Percentiles rank a stretch among this genome's conserved stretches.
Conservation (phyloP, 495 filamentous ascomycete genomes). For the Bacidia rubella region DNA sequence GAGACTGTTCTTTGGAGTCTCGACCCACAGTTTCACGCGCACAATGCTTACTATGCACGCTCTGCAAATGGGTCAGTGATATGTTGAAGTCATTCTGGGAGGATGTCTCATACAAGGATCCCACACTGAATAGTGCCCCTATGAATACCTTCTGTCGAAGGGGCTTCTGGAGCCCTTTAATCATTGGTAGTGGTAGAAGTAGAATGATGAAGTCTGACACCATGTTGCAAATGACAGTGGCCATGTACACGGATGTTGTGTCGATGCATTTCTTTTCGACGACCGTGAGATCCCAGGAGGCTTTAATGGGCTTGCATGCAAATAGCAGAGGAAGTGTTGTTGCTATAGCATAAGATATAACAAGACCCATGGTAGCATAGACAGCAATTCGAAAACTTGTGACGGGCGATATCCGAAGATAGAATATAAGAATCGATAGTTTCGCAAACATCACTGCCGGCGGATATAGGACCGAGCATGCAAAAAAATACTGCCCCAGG, state of each 20-base stretch:
- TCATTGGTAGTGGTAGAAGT: slow-evolving; percentile 2
- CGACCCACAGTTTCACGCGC: background rate
- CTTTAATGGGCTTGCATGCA: background rate
- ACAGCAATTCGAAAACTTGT: background rate
- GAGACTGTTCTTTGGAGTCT: background rate
- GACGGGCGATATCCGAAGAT: background rate
- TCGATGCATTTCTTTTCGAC: slow-evolving; percentile 3
- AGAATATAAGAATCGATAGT: background rate
- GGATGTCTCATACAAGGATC: slow-evolving; percentile 1
- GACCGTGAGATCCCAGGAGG: background rate
- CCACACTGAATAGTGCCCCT: background rate
- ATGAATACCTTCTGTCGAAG: slow-evolving; percentile 1
- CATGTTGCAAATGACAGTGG: background rate
- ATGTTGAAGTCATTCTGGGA: background rate
- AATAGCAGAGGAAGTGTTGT: background rate
- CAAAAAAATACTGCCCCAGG: background rate
- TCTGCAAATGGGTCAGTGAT: background rate
- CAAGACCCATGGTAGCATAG: background rate
- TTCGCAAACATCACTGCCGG: background rate
- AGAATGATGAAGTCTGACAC: slow-evolving; percentile 11
- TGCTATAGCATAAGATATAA: background rate
- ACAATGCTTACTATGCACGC: background rate
- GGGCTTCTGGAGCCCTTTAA: slow-evolving; percentile 5
- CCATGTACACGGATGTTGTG: background rate
- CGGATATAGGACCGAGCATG: background rate